phyloP scores from a whole-genome alignment of 1,284 basidiomycete species.

The Tilletia caries region DNA sequence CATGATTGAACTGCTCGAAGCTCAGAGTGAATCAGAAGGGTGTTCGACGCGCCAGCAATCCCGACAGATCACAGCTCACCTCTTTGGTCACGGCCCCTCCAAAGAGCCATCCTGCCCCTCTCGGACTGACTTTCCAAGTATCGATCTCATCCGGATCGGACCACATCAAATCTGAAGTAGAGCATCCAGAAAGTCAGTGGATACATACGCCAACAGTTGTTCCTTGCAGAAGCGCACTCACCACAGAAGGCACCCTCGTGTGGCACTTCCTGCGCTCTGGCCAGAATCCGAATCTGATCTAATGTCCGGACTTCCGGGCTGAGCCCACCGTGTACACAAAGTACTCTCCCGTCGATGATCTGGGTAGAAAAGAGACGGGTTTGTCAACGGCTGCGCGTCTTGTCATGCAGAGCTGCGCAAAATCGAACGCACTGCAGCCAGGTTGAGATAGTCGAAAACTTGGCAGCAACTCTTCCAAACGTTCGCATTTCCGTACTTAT shows the following conservation, averaged over 20 bases:
- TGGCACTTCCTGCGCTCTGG: constrained; percentile 88
- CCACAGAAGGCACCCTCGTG: constrained; percentile 92
- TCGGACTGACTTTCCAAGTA: constrained; percentile 89
- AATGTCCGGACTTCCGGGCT: constrained; percentile 87
- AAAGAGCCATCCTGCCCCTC: constrained; percentile 95
- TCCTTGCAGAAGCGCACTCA: too few relatives aligned
- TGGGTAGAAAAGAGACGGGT: constrained; percentile 48
- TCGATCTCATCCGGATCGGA: constrained; percentile 94
- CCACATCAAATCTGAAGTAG: constrained; percentile 87
- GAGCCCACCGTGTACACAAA: constrained; percentile 89
- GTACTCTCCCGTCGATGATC: constrained; percentile 86
- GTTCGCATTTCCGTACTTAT: constrained; percentile 87
- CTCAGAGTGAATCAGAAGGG: background rate
- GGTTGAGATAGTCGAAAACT: constrained; percentile 89
- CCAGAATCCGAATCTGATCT: constrained; percentile 85
- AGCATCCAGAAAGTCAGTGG: background rate
- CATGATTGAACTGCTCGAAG: constrained; percentile 71
- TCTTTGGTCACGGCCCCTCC: constrained; percentile 80
- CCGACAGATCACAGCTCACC: background rate
- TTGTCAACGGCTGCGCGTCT: background rate
- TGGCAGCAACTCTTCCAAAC: constrained; percentile 95
- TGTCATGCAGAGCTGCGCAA: background rate
- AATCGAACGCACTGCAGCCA: constrained; percentile 73
- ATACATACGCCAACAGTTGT: too few relatives aligned
- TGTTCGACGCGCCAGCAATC: too few relatives aligned